phyloP scores from a whole-genome alignment of 176 grass and related monocot genomes.

The Leersia perrieri region DNA sequence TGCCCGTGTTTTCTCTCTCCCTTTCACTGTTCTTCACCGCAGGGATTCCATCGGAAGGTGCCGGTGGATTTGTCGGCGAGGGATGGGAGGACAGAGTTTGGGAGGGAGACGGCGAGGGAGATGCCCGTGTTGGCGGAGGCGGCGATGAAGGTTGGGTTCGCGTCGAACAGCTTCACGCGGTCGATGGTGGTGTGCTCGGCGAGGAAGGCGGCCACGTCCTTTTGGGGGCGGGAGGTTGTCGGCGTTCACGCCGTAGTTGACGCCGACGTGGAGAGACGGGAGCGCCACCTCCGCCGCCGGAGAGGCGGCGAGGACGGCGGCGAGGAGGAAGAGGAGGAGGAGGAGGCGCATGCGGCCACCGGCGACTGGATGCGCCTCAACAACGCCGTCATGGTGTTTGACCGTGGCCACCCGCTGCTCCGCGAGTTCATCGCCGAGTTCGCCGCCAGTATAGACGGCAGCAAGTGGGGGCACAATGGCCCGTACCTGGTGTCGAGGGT shows the following conservation, averaged over 20 bases:
- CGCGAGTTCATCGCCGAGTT: slow-evolving; percentile 82
- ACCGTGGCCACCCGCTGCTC: slow-evolving; percentile 65
- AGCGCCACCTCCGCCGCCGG: neutral
- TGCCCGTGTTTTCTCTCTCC: no score
- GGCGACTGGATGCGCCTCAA: slow-evolving; percentile 76
- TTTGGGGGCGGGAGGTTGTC: slow-evolving; percentile 73
- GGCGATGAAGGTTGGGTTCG: slow-evolving; percentile 72
- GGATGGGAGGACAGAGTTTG: slow-evolving; percentile 51
- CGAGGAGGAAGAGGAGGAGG: neutral
- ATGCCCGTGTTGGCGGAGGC: slow-evolving; percentile 60
- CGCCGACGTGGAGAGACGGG: slow-evolving; percentile 50
- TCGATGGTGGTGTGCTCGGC: slow-evolving; percentile 45
- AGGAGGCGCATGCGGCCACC: slow-evolving; percentile 27
- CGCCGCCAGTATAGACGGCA: slow-evolving; percentile 67
- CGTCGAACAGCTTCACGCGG: slow-evolving; percentile 87
- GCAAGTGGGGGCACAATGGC: slow-evolving; percentile 91
- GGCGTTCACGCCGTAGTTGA: slow-evolving; percentile 79
- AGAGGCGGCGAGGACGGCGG: no score
- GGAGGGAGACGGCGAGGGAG: slow-evolving; percentile 57
- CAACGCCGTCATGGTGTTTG: slow-evolving; percentile 87
- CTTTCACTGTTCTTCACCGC: no score
- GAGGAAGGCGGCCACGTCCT: slow-evolving; percentile 56
- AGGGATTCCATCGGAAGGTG: no score
- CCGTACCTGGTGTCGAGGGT: slow-evolving; percentile 91
- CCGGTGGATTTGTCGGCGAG: slow-evolving; percentile 37